A percentile compares a stretch with the other conserved stretches of the same genome.
Conservation (phyloP, 2,329 filamentous ascomycete genomes). For the Capronia americana region DNA sequence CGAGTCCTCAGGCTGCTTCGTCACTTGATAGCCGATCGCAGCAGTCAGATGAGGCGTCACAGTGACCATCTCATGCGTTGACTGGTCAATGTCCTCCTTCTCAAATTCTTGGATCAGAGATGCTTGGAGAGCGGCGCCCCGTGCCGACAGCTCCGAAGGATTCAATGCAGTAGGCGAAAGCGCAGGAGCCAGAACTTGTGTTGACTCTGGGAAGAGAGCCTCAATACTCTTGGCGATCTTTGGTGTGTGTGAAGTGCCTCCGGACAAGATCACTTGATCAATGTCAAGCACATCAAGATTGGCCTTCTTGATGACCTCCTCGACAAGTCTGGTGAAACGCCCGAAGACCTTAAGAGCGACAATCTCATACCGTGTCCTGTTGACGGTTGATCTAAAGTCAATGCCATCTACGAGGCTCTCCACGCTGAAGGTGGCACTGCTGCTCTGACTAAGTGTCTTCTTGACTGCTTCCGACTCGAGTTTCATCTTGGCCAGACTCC, state of each 20-base stretch:
- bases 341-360: constrained; percentile 84
- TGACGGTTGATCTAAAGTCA: constrained; percentile 91
- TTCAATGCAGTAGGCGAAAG: constrained; percentile 82
- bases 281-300: constrained; percentile 90
- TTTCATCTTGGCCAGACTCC: constrained; percentile 88
- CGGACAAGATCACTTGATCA: constrained; percentile 91
- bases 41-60: constrained; percentile 89
- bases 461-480: constrained; percentile 89
- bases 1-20: constrained; percentile 49
- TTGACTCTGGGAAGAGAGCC: constrained; percentile 79
- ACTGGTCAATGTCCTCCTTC: constrained; percentile 90
- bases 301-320: constrained; percentile 88
- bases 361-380: constrained; percentile 91
- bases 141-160: constrained; percentile 85
- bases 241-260: constrained; percentile 90
- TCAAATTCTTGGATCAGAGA: constrained; percentile 95
- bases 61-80: constrained; percentile 91
- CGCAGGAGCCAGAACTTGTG: constrained; percentile 79
- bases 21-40: constrained; percentile 74
- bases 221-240: constrained; percentile 84
- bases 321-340: constrained; percentile 84
- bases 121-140: constrained; percentile 94
- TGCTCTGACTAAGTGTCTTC: constrained; percentile 87
- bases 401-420: constrained; percentile 88
- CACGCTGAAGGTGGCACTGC: constrained; percentile 88